phyloP scores from a whole-genome alignment of 208 protist species.

The Acanthamoeba culbertsoni region DNA sequence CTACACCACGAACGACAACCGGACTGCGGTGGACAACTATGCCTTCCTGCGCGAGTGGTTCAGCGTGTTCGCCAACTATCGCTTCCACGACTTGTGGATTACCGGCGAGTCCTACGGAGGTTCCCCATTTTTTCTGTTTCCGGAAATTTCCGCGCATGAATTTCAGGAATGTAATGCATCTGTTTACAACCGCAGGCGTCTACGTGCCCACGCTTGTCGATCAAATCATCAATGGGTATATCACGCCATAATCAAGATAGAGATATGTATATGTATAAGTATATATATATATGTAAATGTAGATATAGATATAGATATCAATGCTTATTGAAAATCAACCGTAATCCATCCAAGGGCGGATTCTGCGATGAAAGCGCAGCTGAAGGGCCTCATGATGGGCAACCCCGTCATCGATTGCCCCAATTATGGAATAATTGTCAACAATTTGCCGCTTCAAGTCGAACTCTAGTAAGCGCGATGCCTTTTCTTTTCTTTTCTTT shows the following conservation, averaged over 20 bases:
- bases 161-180: no score
- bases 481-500: background rate
- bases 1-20: slow-evolving; percentile 60
- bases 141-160: background rate
- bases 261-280: background rate
- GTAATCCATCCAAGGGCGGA: background rate
- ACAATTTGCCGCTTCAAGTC: background rate
- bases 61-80: slow-evolving; percentile 66
- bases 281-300: background rate
- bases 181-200: no score
- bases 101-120: slow-evolving; percentile 74
- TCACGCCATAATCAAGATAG: background rate
- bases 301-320: background rate
- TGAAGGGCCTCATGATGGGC: slow-evolving; percentile 47
- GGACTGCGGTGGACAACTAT: slow-evolving; percentile 66
- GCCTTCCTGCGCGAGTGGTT: slow-evolving; percentile 56
- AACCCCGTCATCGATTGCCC: slow-evolving; percentile 58
- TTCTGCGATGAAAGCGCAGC: background rate
- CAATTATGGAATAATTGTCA: slow-evolving; percentile 50
- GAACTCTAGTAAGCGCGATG: background rate
- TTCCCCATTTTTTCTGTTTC: background rate
- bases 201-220: slow-evolving; percentile 31
- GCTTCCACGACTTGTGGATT: slow-evolving; percentile 69
- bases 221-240: slow-evolving; percentile 30
- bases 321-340: no score